A percentile compares a stretch with the other conserved stretches of the same genome.
Evolutionary conservation across 305 asterid genomes (phyloP).

Genomic region (Fraxinus albicans): DNA sequence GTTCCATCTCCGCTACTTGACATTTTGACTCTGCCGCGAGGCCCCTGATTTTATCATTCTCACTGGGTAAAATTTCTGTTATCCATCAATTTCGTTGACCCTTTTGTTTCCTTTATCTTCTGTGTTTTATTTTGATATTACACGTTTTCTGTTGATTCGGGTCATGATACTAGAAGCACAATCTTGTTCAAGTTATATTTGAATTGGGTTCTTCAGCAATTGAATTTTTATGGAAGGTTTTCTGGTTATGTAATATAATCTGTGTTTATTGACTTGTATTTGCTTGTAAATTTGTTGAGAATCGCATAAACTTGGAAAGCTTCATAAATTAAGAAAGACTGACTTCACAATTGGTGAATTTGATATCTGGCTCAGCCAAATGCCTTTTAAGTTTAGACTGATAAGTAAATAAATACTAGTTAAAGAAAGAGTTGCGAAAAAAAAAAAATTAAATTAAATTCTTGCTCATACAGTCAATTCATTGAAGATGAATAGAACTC

Average conservation of each 20-base stretch:
- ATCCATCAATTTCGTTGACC: not conserved
- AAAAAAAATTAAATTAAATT: too few relatives aligned
- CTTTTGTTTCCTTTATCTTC: not conserved
- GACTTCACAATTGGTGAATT: not conserved
- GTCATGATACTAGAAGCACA: not conserved
- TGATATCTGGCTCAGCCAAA: not conserved
- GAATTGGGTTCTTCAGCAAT: not conserved
- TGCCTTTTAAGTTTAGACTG: not conserved
- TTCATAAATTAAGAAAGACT: not conserved
- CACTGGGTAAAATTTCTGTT: conserved; percentile 8
- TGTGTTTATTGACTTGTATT: not conserved
- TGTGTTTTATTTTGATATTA: not conserved
- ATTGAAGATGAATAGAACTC: too few relatives aligned
- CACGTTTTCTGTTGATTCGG: not conserved
- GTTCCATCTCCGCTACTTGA: not conserved
- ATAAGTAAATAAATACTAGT: too few relatives aligned
- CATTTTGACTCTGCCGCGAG: not conserved
- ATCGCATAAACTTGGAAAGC: not conserved
- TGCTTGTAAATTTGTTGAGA: not conserved
- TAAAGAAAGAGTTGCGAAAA: too few relatives aligned
- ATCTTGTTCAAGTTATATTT: not conserved
- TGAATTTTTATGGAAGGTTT: not conserved
- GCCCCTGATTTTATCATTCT: conserved; percentile 8
- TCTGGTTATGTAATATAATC: not conserved
- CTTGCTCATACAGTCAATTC: too few relatives aligned